Evolutionary conservation across 495 filamentous ascomycete genomes (phyloP), one percentile per base, ranked within the genome.

Genomic region (Aspergillus mulundensis): DNA sequence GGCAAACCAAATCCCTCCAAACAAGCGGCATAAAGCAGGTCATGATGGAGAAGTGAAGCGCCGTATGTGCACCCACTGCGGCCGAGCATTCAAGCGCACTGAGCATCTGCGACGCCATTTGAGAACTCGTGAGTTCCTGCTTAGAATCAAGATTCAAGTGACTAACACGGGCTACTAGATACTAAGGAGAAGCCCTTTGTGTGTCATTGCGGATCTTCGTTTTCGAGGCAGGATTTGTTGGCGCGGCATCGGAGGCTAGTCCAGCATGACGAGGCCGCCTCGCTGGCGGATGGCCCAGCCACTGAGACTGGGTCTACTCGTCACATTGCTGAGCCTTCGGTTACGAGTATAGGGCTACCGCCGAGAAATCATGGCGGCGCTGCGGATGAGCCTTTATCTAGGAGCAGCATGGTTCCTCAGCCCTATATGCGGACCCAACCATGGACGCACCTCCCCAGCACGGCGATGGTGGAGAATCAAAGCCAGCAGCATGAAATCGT

Each of bases 101-200:
- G 47, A 50, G 30, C 47, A 50, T 23, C 32, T 50, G 28, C 7
- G 38, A 18, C 47, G 47, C 16, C 47, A 50, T 20, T 10, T 20
- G 18, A 30, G 47, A 6, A 50, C 47, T 7, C 47, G 47, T 50
- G 15, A 39, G 30, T 23, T n/a, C 10, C 30, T 28, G 25, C 25
- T 28, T 28, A 4, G 3, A 28, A 28, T 28, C n/a, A n/a, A n/a
- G n/a, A n/a, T n/a, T n/a, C n/a, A n/a, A n/a, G n/a, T n/a, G n/a
- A n/a, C 25, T 25, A 25, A 11, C 44, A 28, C n/a, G 25, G 3
- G 8, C 21, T 47, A 28, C 45, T 34, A 32, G 56, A 58, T 51
- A 58, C 56, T 2, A 53, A 53, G 19, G 56, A 58, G 19, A 53
- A 42, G 30, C 56, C 56, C 3, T 58, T 58, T 42, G 30, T 23